Percentiles rank a stretch among this genome's conserved stretches.
phyloP scores from a whole-genome alignment of 2,329 filamentous ascomycete species.

The Aspergillaceae sp. region DNA sequence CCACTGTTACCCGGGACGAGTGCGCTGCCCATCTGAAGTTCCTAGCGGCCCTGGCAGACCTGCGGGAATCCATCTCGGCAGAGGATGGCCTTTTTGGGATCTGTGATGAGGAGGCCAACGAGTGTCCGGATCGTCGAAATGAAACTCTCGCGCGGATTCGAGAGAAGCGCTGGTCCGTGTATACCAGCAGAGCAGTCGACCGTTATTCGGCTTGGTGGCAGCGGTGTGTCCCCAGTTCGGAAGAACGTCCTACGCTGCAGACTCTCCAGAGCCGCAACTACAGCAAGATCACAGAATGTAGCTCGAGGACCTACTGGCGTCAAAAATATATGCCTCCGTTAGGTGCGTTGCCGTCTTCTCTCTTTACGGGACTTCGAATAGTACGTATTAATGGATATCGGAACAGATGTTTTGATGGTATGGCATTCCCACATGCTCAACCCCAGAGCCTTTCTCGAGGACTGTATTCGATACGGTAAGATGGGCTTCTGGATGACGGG shows the following conservation, averaged over 20 bases:
- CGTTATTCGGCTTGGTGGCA: conserved; percentile 62
- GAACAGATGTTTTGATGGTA: conserved; percentile 63
- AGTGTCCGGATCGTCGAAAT: conserved; percentile 26
- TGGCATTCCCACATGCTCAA: conserved; percentile 76
- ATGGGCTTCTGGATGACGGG: conserved; percentile 52
- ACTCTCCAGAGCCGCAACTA: conserved; percentile 24
- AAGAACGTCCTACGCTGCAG: conserved; percentile 7
- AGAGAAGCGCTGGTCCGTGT: conserved; percentile 68
- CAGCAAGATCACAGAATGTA: conserved; percentile 15
- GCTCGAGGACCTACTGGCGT: conserved; percentile 28
- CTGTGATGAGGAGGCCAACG: conserved; percentile 39
- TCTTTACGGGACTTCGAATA: background rate
- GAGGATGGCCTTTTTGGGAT: conserved; percentile 60
- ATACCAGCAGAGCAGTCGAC: conserved; percentile 58
- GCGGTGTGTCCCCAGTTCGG: conserved; percentile 14
- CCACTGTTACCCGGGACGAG: conserved; percentile 39
- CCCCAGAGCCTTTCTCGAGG: conserved; percentile 64
- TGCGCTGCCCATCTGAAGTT: conserved; percentile 69
- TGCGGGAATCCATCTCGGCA: conserved; percentile 60
- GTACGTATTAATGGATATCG: conserved; percentile 3
- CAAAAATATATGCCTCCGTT: conserved; percentile 48
- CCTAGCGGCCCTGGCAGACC: conserved; percentile 56
- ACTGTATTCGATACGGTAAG: conserved; percentile 54
- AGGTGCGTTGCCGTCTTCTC: conserved; percentile 37
- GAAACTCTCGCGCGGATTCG: conserved; percentile 47